phyloP scores from a whole-genome alignment of 108 stramenopile genomes.

The Parietichytrium sp. region DNA sequence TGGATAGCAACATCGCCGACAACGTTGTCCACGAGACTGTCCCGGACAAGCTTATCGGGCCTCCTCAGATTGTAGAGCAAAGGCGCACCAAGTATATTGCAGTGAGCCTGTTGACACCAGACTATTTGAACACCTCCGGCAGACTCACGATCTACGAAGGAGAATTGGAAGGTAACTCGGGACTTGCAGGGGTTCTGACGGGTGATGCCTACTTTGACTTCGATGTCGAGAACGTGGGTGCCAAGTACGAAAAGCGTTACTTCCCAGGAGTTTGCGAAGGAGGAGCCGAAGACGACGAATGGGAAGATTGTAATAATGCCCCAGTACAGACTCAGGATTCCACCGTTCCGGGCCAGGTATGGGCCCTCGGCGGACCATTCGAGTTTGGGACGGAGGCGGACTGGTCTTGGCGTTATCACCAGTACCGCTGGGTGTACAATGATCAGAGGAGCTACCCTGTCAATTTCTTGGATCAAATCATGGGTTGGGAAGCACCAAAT shows the following conservation, averaged over 20 bases:
- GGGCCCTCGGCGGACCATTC: slow-evolving; percentile 7
- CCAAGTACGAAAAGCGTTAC: slow-evolving; percentile 51
- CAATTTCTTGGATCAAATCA: slow-evolving; percentile 60
- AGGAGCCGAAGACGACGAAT: slow-evolving; percentile 34
- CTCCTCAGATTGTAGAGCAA: slow-evolving; percentile 53
- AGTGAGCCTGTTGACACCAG: slow-evolving; percentile 67
- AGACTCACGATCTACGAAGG: slow-evolving; percentile 66
- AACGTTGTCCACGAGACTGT: slow-evolving; percentile 73
- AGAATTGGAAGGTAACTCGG: slow-evolving; percentile 58
- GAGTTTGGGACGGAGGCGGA: slow-evolving; percentile 46
- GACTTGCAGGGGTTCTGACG: slow-evolving; percentile 49
- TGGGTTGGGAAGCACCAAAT: background rate
- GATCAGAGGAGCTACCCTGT: slow-evolving; percentile 54
- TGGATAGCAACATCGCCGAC: slow-evolving; percentile 77
- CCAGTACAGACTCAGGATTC: background rate
- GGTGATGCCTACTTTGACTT: slow-evolving; percentile 42
- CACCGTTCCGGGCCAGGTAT: background rate
- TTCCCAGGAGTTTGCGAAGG: background rate
- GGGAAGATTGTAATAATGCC: slow-evolving; percentile 40
- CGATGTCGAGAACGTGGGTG: slow-evolving; percentile 36
- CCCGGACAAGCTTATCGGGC: slow-evolving; percentile 75
- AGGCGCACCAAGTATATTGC: slow-evolving; percentile 76
- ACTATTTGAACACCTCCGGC: slow-evolving; percentile 70
- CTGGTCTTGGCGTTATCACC: slow-evolving; percentile 38
- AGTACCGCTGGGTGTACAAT: background rate